Base-by-base conservation (phyloP, 2,329 filamentous ascomycete species). In the Sporothrix pseudoabietina region DNA sequence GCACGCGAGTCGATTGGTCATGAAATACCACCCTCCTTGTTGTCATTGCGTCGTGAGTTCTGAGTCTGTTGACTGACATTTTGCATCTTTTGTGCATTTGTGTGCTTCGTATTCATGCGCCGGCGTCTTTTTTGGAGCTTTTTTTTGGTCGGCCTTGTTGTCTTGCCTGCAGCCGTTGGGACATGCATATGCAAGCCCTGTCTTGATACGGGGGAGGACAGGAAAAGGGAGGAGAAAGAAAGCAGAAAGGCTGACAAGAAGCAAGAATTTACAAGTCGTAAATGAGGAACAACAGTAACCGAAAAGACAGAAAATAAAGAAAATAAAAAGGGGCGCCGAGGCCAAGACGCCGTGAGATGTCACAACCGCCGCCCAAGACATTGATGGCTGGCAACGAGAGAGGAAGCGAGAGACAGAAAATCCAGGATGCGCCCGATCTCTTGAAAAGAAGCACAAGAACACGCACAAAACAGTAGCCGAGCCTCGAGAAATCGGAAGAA, bases 21-120 rank as follows among this genome's bases (percentile, higher is more conserved):
- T 16, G 26, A 68, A 35, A 35, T 39, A 35, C 41, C 26, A 52
- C 65, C 44, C 65, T 35, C 26, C 44, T 35, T 35, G 22, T 68
- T 52, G 16, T 4, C 44, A 16, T 9, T 35, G 35, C 35, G 35
- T 35, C 35, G 30, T 39, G 12, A 16, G 26, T 59, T 1, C 4
- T 5, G 26, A 9, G 54, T 57, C 54, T 57, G 6, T 32, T 32
- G 35, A 35, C 8, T 65, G 35, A n/a, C 12, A 47, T 47, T 19
- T 30, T 35, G 4, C 16, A 22, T 22, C 7, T 55, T 55, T 26
- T 55, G 44, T 47, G 41, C 39, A 65, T 47, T 47, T 39, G 39
- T 68, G 63, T 68, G 41, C 63, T 49, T 68, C 63, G 63, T 68
- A 49, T 68, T 68, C 63, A 47, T 65, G n/a, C 55, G 32, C 30